Base-by-base conservation (phyloP, 208 protist species). In the Crithidia brevicula region DNA sequence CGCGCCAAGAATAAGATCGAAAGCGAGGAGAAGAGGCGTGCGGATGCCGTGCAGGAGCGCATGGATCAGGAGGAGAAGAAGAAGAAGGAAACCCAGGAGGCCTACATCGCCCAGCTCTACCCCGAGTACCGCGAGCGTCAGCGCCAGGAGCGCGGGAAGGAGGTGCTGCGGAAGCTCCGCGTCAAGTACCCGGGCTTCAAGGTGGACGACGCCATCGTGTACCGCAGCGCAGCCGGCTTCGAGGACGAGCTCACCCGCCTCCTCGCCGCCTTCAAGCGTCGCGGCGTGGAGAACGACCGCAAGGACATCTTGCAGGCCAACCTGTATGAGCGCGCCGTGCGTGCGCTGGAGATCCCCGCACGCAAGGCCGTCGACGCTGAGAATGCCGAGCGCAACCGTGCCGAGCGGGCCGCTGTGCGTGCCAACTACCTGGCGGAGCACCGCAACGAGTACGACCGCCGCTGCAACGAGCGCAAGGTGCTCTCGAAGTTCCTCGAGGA, bases 341-440 rank as follows among this genome's bases (percentile, higher is more conserved):
- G 87, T 33, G 72, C 78, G 36, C 36, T 83, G 20, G 88, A 96
- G 61, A 85, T 93, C 54, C 91, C 91, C 0, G 84, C 82, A 50
- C 83, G 85, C 56, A 83, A 81, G 53, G 79, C 67, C 43, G 50
- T 82, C 58, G 79, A 92, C 42, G 68, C 59, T 13, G 62, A 50
- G 30, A 82, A 92, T 51, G 79, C 73, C 7, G 86, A 89, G 58
- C 52, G 73, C 54, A 75, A 80, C 69, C 74, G 77, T 5, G 86
- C 77, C 4, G 84, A 93, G 67, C 70, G 81, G 23, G 77, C 72
- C 4, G 79, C 74, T 18, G 82, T 80, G 8, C 80, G 83, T 4
- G 80, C 79, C 27, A 94, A 94, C 46, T 88, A 81, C 59, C 79
- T 94, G 13, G 74, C 71, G 8, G 79, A 94, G 74, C 91, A 96